phyloP scores from a whole-genome alignment of 2,329 filamentous ascomycete genomes.

The Huntiella abstrusa region DNA sequence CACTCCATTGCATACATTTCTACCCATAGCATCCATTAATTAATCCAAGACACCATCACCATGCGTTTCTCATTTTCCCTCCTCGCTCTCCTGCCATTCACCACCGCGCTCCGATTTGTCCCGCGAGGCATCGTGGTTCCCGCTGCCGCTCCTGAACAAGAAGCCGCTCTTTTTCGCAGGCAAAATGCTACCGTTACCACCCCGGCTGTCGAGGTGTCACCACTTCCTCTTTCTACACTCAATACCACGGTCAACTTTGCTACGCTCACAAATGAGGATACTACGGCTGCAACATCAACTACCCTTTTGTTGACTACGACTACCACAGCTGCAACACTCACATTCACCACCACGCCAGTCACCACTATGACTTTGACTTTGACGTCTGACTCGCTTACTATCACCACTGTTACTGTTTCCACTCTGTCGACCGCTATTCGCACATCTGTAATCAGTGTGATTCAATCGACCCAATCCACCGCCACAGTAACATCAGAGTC shows the following conservation, averaged over 20 bases:
- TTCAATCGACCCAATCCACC: no score
- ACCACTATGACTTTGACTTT: background rate
- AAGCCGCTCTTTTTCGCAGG: background rate
- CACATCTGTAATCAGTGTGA: no score
- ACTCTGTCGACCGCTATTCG: no score
- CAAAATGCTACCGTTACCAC: background rate
- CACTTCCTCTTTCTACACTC: slow-evolving; percentile 7
- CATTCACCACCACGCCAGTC: background rate
- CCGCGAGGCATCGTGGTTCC: background rate
- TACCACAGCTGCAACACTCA: background rate
- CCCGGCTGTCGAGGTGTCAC: slow-evolving; percentile 2
- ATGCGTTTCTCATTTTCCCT: no score
- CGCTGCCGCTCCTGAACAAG: background rate
- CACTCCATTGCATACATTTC: no score
- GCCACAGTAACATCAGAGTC: no score
- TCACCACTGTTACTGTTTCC: no score
- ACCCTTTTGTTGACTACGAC: background rate
- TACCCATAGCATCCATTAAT: no score
- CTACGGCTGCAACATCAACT: background rate
- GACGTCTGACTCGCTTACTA: no score
- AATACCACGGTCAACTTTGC: slow-evolving; percentile 10
- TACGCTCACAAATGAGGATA: slow-evolving; percentile 1
- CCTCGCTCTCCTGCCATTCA: no score
- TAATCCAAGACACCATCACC: no score
- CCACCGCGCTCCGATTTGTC: background rate